Base-by-base conservation (phyloP, 2,329 filamentous ascomycete genomes). In the Pyrenophora seminiperda region DNA sequence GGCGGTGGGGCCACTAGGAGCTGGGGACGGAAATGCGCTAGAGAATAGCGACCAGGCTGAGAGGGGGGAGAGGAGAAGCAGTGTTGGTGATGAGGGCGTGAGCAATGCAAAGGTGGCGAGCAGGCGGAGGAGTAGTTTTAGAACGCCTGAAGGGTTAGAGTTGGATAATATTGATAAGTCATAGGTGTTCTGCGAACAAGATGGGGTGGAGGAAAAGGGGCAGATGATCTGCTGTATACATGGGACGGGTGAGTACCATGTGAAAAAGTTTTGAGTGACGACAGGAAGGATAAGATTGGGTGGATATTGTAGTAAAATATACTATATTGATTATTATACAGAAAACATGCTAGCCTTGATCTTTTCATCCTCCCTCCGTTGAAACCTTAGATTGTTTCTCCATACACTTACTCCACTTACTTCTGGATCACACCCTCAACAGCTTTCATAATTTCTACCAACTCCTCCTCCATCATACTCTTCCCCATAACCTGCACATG, bases 401-500 rank as follows among this genome's bases (percentile, higher is more conserved):
- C 20, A 3, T 11, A 15, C 33, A 13, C 34, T 10, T 3, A 5
- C 11, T n/a, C 15, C 7, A 29, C 15, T n/a, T 7, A 30, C 11
- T 5, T 9, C 14, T 4, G 3, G 24, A 32, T 18, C 13, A 24
- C 17, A 24, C 33, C 38, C 13, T 46, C 18, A 71, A 59, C 71
- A 72, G 7, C 56, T 38, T 65, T 68, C 61, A 74, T 63, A 20
- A 73, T 59, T 32, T 72, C 61, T 10, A 75, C 41, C 41, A 75
- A 32, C 50, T 80, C 76, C 53, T 82, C 79, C 15, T 82, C 80
- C 38, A 75, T 73, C 67, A 80, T 75, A 1, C 71, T 70, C 7
- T 74, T 75, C 0, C 79, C 73, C 15, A 79, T 62, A 3, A 82
- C 54, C 54, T 82, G 79, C 3, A 82, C 58, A 3, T 77, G 70